Base-by-base conservation (phyloP, 2,329 filamentous ascomycete species). In the Arthrobotrys megalospora region DNA sequence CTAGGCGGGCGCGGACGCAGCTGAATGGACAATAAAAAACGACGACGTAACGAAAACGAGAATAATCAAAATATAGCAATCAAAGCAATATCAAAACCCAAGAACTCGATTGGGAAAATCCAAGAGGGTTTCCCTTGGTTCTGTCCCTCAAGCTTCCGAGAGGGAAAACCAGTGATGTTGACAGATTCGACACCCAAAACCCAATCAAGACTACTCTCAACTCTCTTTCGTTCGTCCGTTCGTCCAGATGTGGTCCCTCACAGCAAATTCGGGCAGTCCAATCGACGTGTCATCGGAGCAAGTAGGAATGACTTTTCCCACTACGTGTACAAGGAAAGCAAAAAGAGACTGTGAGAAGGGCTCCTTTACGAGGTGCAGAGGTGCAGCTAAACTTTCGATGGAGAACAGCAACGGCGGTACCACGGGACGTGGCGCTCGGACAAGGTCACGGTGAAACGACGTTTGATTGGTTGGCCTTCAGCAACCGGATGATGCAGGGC, bases 401-500 rank as follows among this genome's bases (percentile, higher is more conserved):
- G 65, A 60, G 55, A 43, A 38, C 67, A 71, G 53, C 53, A 62
- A 55, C 67, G 67, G 75, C 75, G 53, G 75, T 78, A 72, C 75
- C 62, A 78, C 75, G 75, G 75, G 75, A 78, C 75, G 75, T 78
- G 75, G 75, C 75, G 75, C 67, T 78, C 75, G 75, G 75, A 72
- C 75, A 78, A 68, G 67, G 75, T 68, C 66, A 78, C 67, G 34
- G 19, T 78, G 75, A 78, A 72, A 78, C 75, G 75, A n/a, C 24
- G 53, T 78, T 58, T 78, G 63, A 78, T 78, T 78, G 75, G 75
- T 32, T 64, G 67, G 28, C 38, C 43, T 47, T 64, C 36, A 34
- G 66, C 34, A 34, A 47, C 28, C 45, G 36, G 66, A 58, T 53
- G 67, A 70, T 77, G 73, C 73, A 78, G 66, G 73, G 73, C 55